Evolutionary conservation across 306 rosid species (phyloP).

Genomic region (Leucaena leucocephala): DNA sequence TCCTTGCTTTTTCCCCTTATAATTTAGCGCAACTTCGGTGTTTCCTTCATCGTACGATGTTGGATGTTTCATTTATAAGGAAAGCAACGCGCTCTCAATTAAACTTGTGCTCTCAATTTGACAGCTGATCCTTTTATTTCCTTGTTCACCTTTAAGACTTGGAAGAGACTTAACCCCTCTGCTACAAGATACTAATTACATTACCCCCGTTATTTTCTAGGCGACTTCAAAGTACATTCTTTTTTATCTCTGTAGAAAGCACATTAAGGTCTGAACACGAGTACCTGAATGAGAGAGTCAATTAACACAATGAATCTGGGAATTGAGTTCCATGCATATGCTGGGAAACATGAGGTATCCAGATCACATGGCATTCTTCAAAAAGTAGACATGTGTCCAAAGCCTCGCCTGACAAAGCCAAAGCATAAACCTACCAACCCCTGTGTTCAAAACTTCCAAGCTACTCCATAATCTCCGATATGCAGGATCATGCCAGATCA

Average conservation of each 20-base stretch:
- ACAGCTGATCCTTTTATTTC: slow-evolving; percentile 18
- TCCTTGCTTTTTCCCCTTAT: slow-evolving; percentile 9
- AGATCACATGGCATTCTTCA: slow-evolving; percentile 37
- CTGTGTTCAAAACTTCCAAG: slow-evolving; percentile 33
- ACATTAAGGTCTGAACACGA: background rate
- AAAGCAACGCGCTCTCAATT: slow-evolving; percentile 18
- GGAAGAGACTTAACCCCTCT: background rate
- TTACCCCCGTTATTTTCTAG: background rate
- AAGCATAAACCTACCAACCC: slow-evolving; percentile 30
- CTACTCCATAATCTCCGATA: slow-evolving; percentile 25
- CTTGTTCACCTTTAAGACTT: slow-evolving; percentile 27
- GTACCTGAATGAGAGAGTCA: background rate
- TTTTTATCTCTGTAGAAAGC: background rate
- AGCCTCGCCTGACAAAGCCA: background rate
- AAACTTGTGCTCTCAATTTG: background rate
- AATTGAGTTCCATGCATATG: slow-evolving; percentile 26
- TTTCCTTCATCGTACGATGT: slow-evolving; percentile 23
- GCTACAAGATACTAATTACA: background rate
- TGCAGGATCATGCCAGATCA: slow-evolving; percentile 34
- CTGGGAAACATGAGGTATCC: slow-evolving; percentile 11
- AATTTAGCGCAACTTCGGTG: slow-evolving; percentile 19
- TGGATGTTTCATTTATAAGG: slow-evolving; percentile 30
- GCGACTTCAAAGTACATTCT: no score
- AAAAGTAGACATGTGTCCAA: slow-evolving; percentile 23
- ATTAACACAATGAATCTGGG: slow-evolving; percentile 17